These are phyloP conservation scores for Ceratocystis huliohia DNA, from an alignment of 2,329 filamentous ascomycete genomes.

Conservation along the genomic window DNA sequence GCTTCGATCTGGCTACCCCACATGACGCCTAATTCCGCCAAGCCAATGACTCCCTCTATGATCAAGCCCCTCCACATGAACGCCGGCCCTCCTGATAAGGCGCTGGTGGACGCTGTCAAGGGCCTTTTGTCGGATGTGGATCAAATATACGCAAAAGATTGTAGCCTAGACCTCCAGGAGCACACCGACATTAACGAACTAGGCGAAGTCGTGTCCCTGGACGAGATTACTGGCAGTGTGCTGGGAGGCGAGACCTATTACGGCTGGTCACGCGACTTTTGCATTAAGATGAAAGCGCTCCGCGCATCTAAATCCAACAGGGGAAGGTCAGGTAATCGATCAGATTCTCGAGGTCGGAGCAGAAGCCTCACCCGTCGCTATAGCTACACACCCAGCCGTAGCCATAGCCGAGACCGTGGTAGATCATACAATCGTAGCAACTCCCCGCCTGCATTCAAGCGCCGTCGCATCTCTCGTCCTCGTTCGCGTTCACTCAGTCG, in stretches of 20 bases:
- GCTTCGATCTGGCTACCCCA: constrained; percentile 70
- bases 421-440: constrained; percentile 1
- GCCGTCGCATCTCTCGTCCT: constrained; percentile 9
- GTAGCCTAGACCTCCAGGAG: constrained; percentile 22
- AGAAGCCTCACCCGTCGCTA: constrained; percentile 22
- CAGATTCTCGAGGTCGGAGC: constrained; percentile 26
- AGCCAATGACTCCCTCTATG: constrained; percentile 57
- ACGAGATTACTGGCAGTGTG: constrained; percentile 54
- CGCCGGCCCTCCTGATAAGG: constrained; percentile 53
- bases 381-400: constrained; percentile 28
- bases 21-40: constrained; percentile 61
- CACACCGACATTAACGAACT: constrained; percentile 59
- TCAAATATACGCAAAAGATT: constrained; percentile 48
- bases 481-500: constrained; percentile 3
- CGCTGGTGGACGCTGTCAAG: constrained; percentile 56
- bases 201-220: constrained; percentile 53
- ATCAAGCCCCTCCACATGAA: constrained; percentile 60
- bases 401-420: constrained; percentile 22
- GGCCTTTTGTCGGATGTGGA: constrained; percentile 57
- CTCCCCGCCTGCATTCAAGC: constrained; percentile 8
- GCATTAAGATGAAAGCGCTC: constrained; percentile 57
- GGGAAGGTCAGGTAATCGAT: constrained; percentile 26
- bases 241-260: constrained; percentile 65
- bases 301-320: constrained; percentile 29
- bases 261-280: constrained; percentile 73